Conservation (phyloP, 2,329 filamentous ascomycete genomes). For the Metarhizium guizhouense region DNA sequence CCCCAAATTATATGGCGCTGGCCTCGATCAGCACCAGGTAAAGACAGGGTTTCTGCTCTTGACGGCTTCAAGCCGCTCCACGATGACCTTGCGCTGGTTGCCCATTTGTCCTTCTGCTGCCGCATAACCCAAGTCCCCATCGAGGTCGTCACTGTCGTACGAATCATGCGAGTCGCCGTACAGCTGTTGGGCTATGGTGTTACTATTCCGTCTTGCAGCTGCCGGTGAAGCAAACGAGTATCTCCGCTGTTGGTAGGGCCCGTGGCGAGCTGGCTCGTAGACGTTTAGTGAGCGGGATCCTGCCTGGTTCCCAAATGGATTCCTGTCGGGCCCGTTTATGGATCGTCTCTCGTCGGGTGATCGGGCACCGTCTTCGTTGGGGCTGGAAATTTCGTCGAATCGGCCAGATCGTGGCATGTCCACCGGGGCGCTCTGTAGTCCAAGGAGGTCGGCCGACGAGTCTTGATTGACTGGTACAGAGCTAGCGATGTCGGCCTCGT, state of each 20-base stretch:
- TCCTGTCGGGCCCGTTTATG: slow-evolving; percentile 12
- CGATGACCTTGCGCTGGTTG: slow-evolving; percentile 86
- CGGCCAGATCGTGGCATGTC: slow-evolving; percentile 68
- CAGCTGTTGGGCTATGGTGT: slow-evolving; percentile 43
- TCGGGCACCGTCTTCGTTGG: slow-evolving; percentile 30
- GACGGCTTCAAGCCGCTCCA: slow-evolving; percentile 89
- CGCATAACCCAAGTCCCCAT: slow-evolving; percentile 90
- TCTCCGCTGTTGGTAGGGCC: slow-evolving; percentile 36
- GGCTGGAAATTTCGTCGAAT: slow-evolving; percentile 52
- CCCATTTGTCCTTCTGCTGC: slow-evolving; percentile 92
- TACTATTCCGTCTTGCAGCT: slow-evolving; percentile 37
- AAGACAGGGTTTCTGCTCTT: slow-evolving; percentile 95
- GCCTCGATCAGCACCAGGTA: slow-evolving; percentile 68
- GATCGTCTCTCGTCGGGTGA: slow-evolving; percentile 26
- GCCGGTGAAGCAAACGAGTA: slow-evolving; percentile 45
- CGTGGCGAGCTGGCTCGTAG: slow-evolving; percentile 36
- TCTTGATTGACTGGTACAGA: slow-evolving; percentile 23
- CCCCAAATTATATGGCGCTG: neutral
- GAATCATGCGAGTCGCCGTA: slow-evolving; percentile 46
- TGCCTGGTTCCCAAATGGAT: slow-evolving; percentile 21
- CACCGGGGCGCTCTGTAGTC: slow-evolving; percentile 49
- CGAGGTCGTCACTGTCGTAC: slow-evolving; percentile 60
- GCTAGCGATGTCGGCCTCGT: slow-evolving; percentile 81
- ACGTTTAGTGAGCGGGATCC: slow-evolving; percentile 32
- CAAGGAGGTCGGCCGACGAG: slow-evolving; percentile 59